phyloP scores from a whole-genome alignment of 352 stramenopile species.

The Pythium phragmitis region DNA sequence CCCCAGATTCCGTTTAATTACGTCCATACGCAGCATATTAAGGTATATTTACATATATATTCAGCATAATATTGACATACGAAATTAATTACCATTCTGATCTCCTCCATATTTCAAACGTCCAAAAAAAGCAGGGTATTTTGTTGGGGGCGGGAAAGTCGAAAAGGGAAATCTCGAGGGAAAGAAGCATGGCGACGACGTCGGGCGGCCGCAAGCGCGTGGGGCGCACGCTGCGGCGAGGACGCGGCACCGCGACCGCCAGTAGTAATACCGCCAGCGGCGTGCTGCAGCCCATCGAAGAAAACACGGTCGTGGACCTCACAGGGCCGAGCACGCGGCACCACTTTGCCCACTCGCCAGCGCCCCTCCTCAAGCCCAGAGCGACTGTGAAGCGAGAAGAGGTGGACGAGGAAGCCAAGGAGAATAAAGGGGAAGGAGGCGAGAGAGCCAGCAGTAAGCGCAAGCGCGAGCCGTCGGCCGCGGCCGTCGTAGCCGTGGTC shows the following conservation, averaged over 20 bases:
- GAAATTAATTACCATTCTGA: neutral
- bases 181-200: slow-evolving; percentile 36
- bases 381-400: slow-evolving; percentile 17
- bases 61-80: neutral
- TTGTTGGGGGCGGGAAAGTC: neutral
- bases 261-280: slow-evolving; percentile 7
- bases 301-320: slow-evolving; percentile 54
- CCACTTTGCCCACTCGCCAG: slow-evolving; percentile 33
- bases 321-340: slow-evolving; percentile 24
- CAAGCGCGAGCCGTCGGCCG: slow-evolving; percentile 14
- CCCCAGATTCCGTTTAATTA: neutral
- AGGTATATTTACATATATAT: neutral
- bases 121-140: neutral
- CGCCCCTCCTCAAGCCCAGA: slow-evolving; percentile 19
- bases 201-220: slow-evolving; percentile 32
- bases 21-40: neutral
- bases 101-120: slow-evolving; percentile 24
- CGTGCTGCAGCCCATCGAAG: slow-evolving; percentile 52
- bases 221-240: slow-evolving; percentile 47
- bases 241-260: slow-evolving; percentile 6
- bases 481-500: neutral
- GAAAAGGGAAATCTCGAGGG: neutral
- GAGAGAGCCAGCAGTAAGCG: slow-evolving; percentile 14
- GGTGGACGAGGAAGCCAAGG: slow-evolving; percentile 23
- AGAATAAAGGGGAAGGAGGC: neutral